Base-by-base conservation (phyloP, 148 eudicot genomes). In the Fagopyrum tataricum region DNA sequence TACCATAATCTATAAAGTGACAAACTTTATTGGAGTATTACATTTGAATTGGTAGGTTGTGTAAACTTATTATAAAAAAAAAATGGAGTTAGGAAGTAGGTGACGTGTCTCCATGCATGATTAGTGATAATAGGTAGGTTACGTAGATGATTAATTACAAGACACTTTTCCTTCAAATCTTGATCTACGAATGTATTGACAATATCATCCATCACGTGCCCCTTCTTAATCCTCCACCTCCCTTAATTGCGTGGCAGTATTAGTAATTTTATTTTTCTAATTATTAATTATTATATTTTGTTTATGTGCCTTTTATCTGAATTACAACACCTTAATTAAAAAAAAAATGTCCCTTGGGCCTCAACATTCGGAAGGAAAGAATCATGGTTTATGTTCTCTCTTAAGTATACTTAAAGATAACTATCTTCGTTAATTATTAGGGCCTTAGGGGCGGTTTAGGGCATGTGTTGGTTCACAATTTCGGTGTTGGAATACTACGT, bases 91-190 rank as follows among this genome's bases (percentile, higher is more conserved):
- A 58, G 39, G 37, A 58, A 21, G 67, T 59, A 64, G 69, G 69
- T 64, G 20, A 64, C 69, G 69, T 64, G 69, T 64, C 69, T 64
- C 69, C 42, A 64, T 31, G 69, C 43, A 64, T 37, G 43, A 64
- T 43, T 59, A 59, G 26, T 26, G 39, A 59, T 20, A 13, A 59
- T 59, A 4, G 7, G 67, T 59, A 59, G 67, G 67, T 24, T 59
- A 59, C 40, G 40, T 59, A 59, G 7, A 58, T 58, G 37, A 58
- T 58, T 26, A 58, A 58, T 53, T 6, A 55, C 17, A 55, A 55
- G 24, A 55, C 61, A 10, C 61, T 11, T 14, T 5, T 8, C 37
- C 68, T 62, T 26, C n/a, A 62, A 62, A 62, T 62, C 68, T 62
- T 62, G 39, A 62, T 62, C 42, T 62, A 62, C 41, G 26, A 10